A percentile compares a stretch with the other conserved stretches of the same genome.
Conservation (phyloP, 2,329 filamentous ascomycete species). For the Amauroascus niger region DNA sequence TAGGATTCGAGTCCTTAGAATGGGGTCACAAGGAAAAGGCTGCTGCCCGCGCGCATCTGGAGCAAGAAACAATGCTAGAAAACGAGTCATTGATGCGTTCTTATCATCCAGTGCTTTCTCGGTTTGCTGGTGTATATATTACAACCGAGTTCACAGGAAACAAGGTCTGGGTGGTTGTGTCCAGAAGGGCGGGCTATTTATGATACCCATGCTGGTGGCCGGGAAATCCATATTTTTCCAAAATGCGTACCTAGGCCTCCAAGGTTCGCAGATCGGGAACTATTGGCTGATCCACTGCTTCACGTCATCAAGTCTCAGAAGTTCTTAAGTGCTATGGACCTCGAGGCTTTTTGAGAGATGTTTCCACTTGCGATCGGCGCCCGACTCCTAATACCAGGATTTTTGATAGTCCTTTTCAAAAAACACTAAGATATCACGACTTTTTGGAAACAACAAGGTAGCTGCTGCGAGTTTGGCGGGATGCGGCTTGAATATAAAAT, state of each 20-base stretch:
- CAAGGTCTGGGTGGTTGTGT: slow-evolving; percentile 7
- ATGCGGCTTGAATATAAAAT: background rate
- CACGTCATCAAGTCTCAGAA: slow-evolving; percentile 1
- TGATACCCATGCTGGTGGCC: slow-evolving; percentile 7
- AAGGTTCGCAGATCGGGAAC: background rate
- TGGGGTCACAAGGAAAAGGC: slow-evolving; percentile 1
- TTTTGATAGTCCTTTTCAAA: slow-evolving; percentile 4
- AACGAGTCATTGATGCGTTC: slow-evolving; percentile 8
- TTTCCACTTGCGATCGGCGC: slow-evolving; percentile 6
- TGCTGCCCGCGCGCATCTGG: background rate
- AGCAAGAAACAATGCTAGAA: background rate
- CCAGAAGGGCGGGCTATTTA: background rate
- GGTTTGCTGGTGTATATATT: background rate
- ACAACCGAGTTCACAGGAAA: background rate
- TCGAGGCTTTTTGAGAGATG: slow-evolving; percentile 1
- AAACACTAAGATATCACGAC: background rate
- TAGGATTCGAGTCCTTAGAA: background rate
- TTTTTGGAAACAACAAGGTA: background rate
- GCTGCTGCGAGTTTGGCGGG: background rate
- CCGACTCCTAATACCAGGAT: slow-evolving; percentile 7
- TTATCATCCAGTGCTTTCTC: slow-evolving; percentile 7
- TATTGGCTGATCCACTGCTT: background rate
- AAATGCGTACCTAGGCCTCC: background rate
- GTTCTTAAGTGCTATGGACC: background rate
- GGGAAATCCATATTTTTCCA: slow-evolving; percentile 8